These are phyloP conservation scores for Metschnikowia orientalis DNA, from an alignment of 805 yeast species.

Conservation along the genomic window DNA sequence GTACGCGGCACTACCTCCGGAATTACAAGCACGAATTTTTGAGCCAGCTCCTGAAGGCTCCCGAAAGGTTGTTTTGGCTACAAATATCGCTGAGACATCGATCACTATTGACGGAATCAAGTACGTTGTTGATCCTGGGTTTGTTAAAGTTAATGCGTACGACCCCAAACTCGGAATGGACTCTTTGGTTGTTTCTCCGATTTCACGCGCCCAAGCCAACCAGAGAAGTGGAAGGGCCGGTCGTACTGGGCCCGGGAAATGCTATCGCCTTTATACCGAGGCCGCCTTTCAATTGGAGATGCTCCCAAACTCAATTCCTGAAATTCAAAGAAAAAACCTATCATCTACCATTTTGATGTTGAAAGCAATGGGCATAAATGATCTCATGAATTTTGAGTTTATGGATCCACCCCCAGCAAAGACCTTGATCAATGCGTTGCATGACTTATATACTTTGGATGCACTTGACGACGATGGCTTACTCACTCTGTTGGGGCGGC, in stretches of 20 bases:
- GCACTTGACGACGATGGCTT: slow-evolving; percentile 78
- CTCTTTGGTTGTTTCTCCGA: slow-evolving; percentile 73
- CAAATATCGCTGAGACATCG: slow-evolving; percentile 96
- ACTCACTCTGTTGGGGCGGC: slow-evolving; percentile 70
- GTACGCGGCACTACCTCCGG: slow-evolving; percentile 87
- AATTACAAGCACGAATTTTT: slow-evolving; percentile 82
- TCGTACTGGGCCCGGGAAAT: slow-evolving; percentile 93
- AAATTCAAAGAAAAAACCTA: slow-evolving; percentile 84
- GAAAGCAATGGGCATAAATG: slow-evolving; percentile 87
- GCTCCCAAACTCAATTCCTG: slow-evolving; percentile 79
- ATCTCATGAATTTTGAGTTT: slow-evolving; percentile 76
- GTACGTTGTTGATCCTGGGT: slow-evolving; percentile 93
- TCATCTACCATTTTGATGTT: slow-evolving; percentile 78
- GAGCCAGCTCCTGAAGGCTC: slow-evolving; percentile 82
- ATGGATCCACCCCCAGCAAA: slow-evolving; percentile 89
- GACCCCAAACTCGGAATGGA: slow-evolving; percentile 92
- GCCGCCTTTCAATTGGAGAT: slow-evolving; percentile 73
- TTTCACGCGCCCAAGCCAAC: slow-evolving; percentile 92
- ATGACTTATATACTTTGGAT: slow-evolving; percentile 75
- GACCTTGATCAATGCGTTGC: slow-evolving; percentile 70
- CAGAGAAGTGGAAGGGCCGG: slow-evolving; percentile 98
- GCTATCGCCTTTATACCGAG: slow-evolving; percentile 88
- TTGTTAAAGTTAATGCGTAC: slow-evolving; percentile 83
- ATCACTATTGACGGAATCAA: slow-evolving; percentile 91
- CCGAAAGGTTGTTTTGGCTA: slow-evolving; percentile 88